A percentile compares a stretch with the other conserved stretches of the same genome.
phyloP scores from a whole-genome alignment of 2,329 filamentous ascomycete genomes.

The Trematosphaeria pertusa region DNA sequence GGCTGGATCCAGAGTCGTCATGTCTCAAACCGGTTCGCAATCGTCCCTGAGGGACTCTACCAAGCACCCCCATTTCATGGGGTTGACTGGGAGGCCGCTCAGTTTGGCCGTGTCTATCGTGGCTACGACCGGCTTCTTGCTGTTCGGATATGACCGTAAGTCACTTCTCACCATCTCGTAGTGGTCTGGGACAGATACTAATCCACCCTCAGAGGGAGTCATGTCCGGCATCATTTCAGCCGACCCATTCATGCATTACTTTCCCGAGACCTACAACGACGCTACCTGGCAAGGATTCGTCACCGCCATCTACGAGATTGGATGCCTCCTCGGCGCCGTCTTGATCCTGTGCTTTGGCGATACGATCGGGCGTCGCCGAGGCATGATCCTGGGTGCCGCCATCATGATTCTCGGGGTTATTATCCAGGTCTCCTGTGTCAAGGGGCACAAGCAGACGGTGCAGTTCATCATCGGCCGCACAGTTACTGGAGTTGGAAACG shows the following conservation, averaged over 20 bases:
- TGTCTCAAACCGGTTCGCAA: slow-evolving; percentile 4
- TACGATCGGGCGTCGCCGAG: slow-evolving; percentile 50
- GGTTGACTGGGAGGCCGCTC: slow-evolving; percentile 33
- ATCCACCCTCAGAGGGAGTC: slow-evolving; percentile 36
- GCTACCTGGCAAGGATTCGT: slow-evolving; percentile 59
- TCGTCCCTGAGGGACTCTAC: slow-evolving; percentile 3
- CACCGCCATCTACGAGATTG: slow-evolving; percentile 61
- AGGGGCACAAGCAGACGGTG: slow-evolving; percentile 46
- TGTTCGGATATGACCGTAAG: slow-evolving; percentile 44
- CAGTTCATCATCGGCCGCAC: slow-evolving; percentile 62
- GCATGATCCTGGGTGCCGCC: slow-evolving; percentile 51
- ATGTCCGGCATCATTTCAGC: slow-evolving; percentile 48
- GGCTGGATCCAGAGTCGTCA: slow-evolving; percentile 5
- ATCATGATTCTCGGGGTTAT: slow-evolving; percentile 54
- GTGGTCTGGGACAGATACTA: background rate
- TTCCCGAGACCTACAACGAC: slow-evolving; percentile 50
- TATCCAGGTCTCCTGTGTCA: slow-evolving; percentile 48
- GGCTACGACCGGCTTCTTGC: slow-evolving; percentile 39
- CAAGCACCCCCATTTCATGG: slow-evolving; percentile 37
- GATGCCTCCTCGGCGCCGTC: slow-evolving; percentile 54
- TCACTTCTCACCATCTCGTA: slow-evolving; percentile 1
- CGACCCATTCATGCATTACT: slow-evolving; percentile 43
- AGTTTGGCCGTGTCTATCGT: slow-evolving; percentile 37
- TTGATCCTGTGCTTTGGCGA: slow-evolving; percentile 50
- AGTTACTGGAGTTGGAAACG: slow-evolving; percentile 62